phyloP scores from a whole-genome alignment of 306 rosid species.

The Prunus fruticosa region DNA sequence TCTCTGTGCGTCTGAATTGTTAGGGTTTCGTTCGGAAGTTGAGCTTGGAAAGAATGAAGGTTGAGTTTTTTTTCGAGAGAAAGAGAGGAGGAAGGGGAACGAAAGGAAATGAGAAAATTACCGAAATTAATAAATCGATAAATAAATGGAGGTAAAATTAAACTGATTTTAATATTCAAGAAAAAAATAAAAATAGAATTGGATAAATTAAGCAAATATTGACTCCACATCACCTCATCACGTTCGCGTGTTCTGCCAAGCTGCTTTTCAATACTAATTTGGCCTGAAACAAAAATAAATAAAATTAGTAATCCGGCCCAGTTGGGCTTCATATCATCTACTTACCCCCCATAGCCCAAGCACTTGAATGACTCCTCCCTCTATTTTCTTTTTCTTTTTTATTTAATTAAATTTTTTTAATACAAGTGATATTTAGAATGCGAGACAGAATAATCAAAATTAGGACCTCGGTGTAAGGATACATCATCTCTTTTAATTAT shows the following conservation, averaged over 20 bases:
- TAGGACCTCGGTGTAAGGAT: too few relatives aligned
- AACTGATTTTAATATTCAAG: not conserved
- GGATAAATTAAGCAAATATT: not conserved
- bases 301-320: too few relatives aligned
- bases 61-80: not conserved
- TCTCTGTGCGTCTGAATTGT: constrained; percentile 23
- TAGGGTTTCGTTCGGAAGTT: constrained; percentile 33
- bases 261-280: too few relatives aligned
- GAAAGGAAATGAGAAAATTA: not conserved
- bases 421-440: too few relatives aligned
- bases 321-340: too few relatives aligned
- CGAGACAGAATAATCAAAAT: too few relatives aligned
- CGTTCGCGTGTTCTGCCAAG: not conserved
- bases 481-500: too few relatives aligned
- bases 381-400: too few relatives aligned
- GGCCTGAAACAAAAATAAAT: too few relatives aligned
- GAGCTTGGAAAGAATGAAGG: constrained; percentile 10
- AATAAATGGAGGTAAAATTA: not conserved
- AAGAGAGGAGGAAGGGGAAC: constrained; percentile 13
- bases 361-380: too few relatives aligned
- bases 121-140: not conserved
- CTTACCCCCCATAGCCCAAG: too few relatives aligned
- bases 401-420: too few relatives aligned
- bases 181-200: not conserved
- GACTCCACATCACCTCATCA: constrained; percentile 4